Conservation (phyloP, 805 yeast genomes). For the Ogataea trehaloabstinens region DNA sequence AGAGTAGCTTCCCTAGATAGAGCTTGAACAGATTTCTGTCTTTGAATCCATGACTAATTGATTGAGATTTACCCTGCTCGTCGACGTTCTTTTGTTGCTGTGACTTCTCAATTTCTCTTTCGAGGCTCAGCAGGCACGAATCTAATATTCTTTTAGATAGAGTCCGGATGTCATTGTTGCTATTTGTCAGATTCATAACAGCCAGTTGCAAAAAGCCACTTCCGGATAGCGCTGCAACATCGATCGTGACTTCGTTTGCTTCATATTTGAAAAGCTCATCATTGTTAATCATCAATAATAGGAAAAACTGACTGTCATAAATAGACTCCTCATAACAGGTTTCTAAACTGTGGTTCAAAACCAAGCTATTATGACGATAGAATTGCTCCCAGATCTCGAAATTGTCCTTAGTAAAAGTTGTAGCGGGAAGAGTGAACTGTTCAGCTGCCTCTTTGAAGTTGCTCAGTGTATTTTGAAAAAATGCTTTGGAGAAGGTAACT, state of each 20-base stretch:
- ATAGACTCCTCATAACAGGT: conserved; percentile 28
- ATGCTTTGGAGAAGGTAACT: conserved; percentile 48
- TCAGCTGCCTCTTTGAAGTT: conserved; percentile 29
- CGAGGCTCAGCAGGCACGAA: conserved; percentile 43
- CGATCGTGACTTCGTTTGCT: conserved; percentile 34
- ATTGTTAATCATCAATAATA: conserved; percentile 60
- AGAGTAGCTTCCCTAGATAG: conserved; percentile 46
- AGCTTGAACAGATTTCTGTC: conserved; percentile 57
- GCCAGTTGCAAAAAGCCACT: conserved; percentile 52
- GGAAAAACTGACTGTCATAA: conserved; percentile 72
- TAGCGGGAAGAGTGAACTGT: conserved; percentile 29
- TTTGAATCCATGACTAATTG: conserved; percentile 35
- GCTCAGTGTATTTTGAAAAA: conserved; percentile 47
- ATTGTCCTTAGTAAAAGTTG: conserved; percentile 6
- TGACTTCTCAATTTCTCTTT: conserved; percentile 32
- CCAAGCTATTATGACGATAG: conserved; percentile 21
- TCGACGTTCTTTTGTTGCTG: conserved; percentile 15
- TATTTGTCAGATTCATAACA: conserved; percentile 44
- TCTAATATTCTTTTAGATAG: conserved; percentile 45
- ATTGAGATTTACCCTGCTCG: conserved; percentile 7
- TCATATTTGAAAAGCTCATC: conserved; percentile 52
- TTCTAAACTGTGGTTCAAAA: conserved; percentile 10
- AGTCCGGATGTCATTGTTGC: conserved; percentile 24
- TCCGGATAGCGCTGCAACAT: conserved; percentile 56
- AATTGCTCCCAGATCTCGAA: conserved; percentile 33